phyloP scores from a whole-genome alignment of 2,329 filamentous ascomycete species.

The Clarireedia homoeocarpa region DNA sequence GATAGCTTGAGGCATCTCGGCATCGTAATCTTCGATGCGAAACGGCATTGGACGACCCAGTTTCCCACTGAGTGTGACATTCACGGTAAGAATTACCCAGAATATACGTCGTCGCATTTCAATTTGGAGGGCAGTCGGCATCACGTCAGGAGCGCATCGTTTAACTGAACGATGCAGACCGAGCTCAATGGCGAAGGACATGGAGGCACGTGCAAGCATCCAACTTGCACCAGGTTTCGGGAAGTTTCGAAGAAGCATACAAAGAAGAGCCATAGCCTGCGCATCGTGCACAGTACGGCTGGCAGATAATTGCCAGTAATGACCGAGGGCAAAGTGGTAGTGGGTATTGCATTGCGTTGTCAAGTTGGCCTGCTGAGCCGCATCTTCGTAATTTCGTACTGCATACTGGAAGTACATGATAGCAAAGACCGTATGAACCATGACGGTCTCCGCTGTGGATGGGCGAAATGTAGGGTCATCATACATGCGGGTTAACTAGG shows the following conservation, averaged over 20 bases:
- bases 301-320: slow-evolving; percentile 56
- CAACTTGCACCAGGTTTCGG: slow-evolving; percentile 72
- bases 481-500: slow-evolving; percentile 56
- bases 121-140: slow-evolving; percentile 50
- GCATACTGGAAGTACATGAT: slow-evolving; percentile 72
- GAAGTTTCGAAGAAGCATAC: slow-evolving; percentile 65
- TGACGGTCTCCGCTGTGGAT: slow-evolving; percentile 56
- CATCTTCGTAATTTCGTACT: slow-evolving; percentile 55
- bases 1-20: slow-evolving; percentile 65
- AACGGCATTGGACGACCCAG: slow-evolving; percentile 72
- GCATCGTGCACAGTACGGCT: slow-evolving; percentile 58
- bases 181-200: slow-evolving; percentile 65
- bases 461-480: slow-evolving; percentile 59
- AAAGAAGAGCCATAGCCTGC: slow-evolving; percentile 67
- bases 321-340: slow-evolving; percentile 67
- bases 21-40: slow-evolving; percentile 66
- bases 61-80: slow-evolving; percentile 64
- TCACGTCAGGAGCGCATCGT: slow-evolving; percentile 40
- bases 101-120: slow-evolving; percentile 74
- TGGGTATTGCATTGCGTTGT: slow-evolving; percentile 65
- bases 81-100: slow-evolving; percentile 62
- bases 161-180: slow-evolving; percentile 67
- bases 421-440: slow-evolving; percentile 72
- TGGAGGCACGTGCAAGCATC: slow-evolving; percentile 55
- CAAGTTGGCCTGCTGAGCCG: slow-evolving; percentile 45